Evolutionary conservation across 805 yeast genomes (phyloP).

Genomic region (Suhomyces pyralidae): DNA sequence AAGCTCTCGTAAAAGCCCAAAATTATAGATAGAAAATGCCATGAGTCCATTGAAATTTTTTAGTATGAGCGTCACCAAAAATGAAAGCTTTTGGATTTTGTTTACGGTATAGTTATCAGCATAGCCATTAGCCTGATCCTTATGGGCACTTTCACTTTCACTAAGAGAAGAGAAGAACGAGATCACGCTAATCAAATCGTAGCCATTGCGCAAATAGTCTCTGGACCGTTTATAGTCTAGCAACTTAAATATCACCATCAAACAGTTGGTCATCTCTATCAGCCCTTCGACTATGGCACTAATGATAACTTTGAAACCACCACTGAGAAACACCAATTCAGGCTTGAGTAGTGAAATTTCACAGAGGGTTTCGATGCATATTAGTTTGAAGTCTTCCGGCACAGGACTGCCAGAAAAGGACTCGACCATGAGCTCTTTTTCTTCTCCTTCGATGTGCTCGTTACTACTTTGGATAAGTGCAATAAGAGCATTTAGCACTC

Average conservation of each 20-base stretch:
- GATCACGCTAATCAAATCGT: conserved; percentile 59
- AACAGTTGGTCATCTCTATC: conserved; percentile 18
- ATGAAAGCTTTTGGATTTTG: conserved; percentile 57
- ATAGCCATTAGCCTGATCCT: conserved; percentile 2
- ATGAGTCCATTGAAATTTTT: conserved; percentile 77
- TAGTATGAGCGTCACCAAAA: conserved; percentile 56
- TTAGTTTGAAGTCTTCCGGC: conserved; percentile 34
- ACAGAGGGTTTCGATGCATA: conserved; percentile 43
- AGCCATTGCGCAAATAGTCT: conserved; percentile 52
- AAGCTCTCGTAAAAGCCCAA: conserved; percentile 53
- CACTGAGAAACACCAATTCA: conserved; percentile 43
- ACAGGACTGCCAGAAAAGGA: conserved; percentile 4
- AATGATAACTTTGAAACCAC: conserved; percentile 54
- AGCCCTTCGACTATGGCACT: conserved; percentile 28
- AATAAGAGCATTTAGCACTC: conserved; percentile 65
- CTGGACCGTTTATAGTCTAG: conserved; percentile 58
- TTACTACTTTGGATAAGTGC: conserved; percentile 10
- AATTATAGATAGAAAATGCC: conserved; percentile 56
- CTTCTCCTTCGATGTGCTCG: neutral
- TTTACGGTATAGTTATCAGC: conserved; percentile 30
- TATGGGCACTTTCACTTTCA: conserved; percentile 9
- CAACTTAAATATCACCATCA: conserved; percentile 50
- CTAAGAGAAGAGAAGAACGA: conserved; percentile 66
- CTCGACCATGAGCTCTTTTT: neutral
- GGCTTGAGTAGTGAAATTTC: conserved; percentile 39